These are phyloP conservation scores for Neurospora pannonica DNA, from an alignment of 495 filamentous ascomycete genomes.

Conservation along the genomic window DNA sequence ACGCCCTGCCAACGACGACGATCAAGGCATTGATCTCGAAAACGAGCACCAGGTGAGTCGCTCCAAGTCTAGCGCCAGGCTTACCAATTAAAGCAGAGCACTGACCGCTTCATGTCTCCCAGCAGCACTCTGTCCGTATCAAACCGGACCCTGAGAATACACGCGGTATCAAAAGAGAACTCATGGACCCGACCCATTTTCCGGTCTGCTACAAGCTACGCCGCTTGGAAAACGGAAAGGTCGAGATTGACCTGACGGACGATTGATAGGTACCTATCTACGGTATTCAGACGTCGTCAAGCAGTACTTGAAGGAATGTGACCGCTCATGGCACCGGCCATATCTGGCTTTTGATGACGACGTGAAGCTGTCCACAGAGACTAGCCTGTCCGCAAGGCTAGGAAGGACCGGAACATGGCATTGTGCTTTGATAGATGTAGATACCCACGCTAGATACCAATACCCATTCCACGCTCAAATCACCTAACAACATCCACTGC, in stretches of 20 bases:
- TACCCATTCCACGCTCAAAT: not conserved
- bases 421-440: not conserved
- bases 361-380: not conserved
- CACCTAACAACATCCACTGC: not conserved
- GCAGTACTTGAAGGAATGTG: not conserved
- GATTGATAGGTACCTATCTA: not conserved
- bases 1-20: not conserved
- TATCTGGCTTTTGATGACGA: not conserved
- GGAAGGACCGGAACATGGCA: not conserved
- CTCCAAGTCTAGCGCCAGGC: not conserved
- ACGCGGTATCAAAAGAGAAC: not conserved
- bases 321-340: not conserved
- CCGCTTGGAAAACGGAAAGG: not conserved
- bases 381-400: not conserved
- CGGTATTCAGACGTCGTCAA: not conserved
- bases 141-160: not conserved
- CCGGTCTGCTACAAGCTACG: not conserved
- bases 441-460: not conserved
- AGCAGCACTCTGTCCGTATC: not conserved
- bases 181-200: not conserved
- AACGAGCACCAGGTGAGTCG: not conserved
- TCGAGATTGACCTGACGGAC: conserved; percentile 4
- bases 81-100: not conserved
- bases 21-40: not conserved
- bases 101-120: not conserved